These are phyloP conservation scores for Neurospora sublineolata DNA, from an alignment of 495 filamentous ascomycete genomes.

Conservation along the genomic window DNA sequence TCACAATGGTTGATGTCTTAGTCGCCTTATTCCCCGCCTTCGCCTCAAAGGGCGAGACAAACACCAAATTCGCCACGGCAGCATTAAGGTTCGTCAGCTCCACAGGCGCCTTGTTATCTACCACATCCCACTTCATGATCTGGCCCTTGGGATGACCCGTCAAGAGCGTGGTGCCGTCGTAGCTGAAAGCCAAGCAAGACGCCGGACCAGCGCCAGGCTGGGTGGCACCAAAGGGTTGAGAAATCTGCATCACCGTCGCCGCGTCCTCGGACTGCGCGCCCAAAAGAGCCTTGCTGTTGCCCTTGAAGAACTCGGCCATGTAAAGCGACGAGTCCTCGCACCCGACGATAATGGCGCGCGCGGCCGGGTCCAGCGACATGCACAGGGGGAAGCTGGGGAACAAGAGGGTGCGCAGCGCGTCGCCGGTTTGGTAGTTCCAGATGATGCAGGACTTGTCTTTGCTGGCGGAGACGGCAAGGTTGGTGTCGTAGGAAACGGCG, in stretches of 20 bases:
- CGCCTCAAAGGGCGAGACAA: conserved; percentile 40
- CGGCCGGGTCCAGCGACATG: conserved; percentile 68
- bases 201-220: conserved; percentile 43
- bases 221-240: conserved; percentile 50
- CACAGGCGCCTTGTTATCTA: conserved; percentile 53
- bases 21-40: conserved; percentile 20
- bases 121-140: conserved; percentile 54
- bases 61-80: conserved; percentile 65
- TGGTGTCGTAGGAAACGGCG: conserved; percentile 49
- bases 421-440: conserved; percentile 80
- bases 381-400: conserved; percentile 61
- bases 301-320: conserved; percentile 57
- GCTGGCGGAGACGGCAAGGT: conserved; percentile 66
- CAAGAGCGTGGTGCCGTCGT: conserved; percentile 69
- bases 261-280: conserved; percentile 42
- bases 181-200: conserved; percentile 55
- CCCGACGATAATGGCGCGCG: conserved; percentile 70
- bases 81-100: conserved; percentile 59
- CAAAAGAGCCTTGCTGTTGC: conserved; percentile 40
- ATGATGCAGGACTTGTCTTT: conserved; percentile 72
- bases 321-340: conserved; percentile 78
- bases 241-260: conserved; percentile 41
- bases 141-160: conserved; percentile 75
- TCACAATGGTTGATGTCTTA: conserved; percentile 51
- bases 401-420: conserved; percentile 64